Conservation (phyloP, 345 rosid genomes). For the Gossypium raimondii region DNA sequence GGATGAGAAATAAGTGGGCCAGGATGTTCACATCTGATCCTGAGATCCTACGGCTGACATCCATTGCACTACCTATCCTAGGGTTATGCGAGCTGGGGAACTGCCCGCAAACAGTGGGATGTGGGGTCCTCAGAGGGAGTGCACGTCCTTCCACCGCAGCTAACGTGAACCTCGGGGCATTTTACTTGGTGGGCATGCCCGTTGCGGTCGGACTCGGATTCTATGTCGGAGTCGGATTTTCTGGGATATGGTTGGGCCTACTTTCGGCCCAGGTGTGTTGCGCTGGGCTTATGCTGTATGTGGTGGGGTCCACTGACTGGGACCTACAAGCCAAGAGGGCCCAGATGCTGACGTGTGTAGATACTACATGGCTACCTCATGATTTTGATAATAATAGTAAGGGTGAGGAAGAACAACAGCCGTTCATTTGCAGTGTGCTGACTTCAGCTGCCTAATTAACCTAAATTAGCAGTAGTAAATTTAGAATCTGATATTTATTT, state of each 20-base stretch:
- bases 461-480: not conserved
- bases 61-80: slow-evolving; percentile 78
- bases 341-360: slow-evolving; percentile 46
- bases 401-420: slow-evolving; percentile 41
- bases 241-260: slow-evolving; percentile 83
- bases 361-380: slow-evolving; percentile 5
- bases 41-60: slow-evolving; percentile 61
- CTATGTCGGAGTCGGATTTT: slow-evolving; percentile 60
- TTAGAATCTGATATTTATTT: not conserved
- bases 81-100: slow-evolving; percentile 82
- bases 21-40: slow-evolving; percentile 66
- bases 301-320: slow-evolving; percentile 86
- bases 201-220: slow-evolving; percentile 81
- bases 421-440: slow-evolving; percentile 37
- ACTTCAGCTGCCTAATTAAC: slow-evolving; percentile 15
- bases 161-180: slow-evolving; percentile 83
- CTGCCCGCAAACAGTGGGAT: slow-evolving; percentile 95
- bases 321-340: slow-evolving; percentile 57
- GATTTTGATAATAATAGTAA: slow-evolving; percentile 12
- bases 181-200: slow-evolving; percentile 90
- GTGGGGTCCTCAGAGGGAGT: slow-evolving; percentile 84
- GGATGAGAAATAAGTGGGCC: slow-evolving; percentile 67
- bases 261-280: slow-evolving; percentile 83
- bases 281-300: slow-evolving; percentile 84
- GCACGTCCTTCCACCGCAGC: slow-evolving; percentile 89